phyloP scores from a whole-genome alignment of 495 filamentous ascomycete genomes.

The Penicillium argentinense region DNA sequence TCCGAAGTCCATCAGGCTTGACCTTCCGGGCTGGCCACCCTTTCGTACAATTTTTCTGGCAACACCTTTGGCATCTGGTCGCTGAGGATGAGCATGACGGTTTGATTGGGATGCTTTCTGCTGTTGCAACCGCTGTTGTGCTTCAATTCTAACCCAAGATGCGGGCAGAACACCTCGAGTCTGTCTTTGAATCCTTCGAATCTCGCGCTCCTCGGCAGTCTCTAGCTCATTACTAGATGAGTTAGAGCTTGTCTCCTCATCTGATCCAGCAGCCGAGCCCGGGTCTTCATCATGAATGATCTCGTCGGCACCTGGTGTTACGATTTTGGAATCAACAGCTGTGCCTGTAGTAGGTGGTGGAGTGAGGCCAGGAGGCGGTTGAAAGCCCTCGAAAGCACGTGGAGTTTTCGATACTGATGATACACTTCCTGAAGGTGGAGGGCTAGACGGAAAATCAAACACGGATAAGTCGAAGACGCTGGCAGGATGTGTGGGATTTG shows the following conservation, averaged over 20 bases:
- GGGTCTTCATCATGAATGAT: conserved; percentile 3
- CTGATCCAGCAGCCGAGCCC: conserved; percentile 18
- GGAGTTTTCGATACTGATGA: conserved; percentile 22
- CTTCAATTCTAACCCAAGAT: conserved; percentile 81
- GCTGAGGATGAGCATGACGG: conserved; percentile 17
- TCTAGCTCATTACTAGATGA: conserved; percentile 8
- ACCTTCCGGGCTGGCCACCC: conserved; percentile 9
- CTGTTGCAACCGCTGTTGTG: conserved; percentile 39
- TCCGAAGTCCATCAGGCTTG: conserved; percentile 48
- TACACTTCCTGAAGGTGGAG: conserved; percentile 38
- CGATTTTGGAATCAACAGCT: conserved; percentile 24
- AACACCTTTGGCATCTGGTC: conserved; percentile 42
- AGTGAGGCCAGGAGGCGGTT: conserved; percentile 39
- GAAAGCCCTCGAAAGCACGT: conserved; percentile 31
- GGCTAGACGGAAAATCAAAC: conserved; percentile 40
- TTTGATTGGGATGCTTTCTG: conserved; percentile 24
- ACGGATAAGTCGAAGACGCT: conserved; percentile 11
- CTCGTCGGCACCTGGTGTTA: conserved; percentile 8
- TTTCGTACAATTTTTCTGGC: conserved; percentile 41
- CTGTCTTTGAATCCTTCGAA: conserved; percentile 47
- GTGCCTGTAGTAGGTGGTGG: conserved; percentile 34
- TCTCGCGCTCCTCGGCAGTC: conserved; percentile 24
- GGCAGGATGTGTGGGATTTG: conserved; percentile 17
- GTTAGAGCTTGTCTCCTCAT: conserved; percentile 20
- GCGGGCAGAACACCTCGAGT: conserved; percentile 88